A percentile compares a stretch with the other conserved stretches of the same genome.
phyloP scores from a whole-genome alignment of 345 rosid genomes.

The Turnera subulata region DNA sequence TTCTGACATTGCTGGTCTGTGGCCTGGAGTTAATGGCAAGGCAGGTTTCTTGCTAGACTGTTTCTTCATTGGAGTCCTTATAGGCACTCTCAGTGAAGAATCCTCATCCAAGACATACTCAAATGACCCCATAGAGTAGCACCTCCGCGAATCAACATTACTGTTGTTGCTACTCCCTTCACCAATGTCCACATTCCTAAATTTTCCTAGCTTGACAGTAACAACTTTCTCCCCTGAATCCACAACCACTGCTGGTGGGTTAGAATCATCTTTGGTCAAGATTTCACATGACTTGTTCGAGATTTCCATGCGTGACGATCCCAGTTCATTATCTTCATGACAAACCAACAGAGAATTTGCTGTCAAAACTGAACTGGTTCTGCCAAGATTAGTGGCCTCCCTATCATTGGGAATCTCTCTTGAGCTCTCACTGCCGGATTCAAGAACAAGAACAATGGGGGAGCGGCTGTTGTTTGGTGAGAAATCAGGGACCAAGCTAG shows the following conservation, averaged over 20 bases:
- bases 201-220: constrained; percentile 86
- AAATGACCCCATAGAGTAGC: constrained; percentile 96
- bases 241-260: constrained; percentile 16
- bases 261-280: constrained; percentile 24
- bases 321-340: constrained; percentile 34
- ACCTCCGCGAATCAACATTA: constrained; percentile 64
- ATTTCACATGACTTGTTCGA: constrained; percentile 36
- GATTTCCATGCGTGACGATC: constrained; percentile 38
- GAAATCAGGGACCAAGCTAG: constrained; percentile 64
- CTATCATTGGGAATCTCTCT: constrained; percentile 57
- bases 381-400: constrained; percentile 31
- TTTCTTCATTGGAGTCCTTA: constrained; percentile 59
- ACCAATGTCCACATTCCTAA: constrained; percentile 58
- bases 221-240: constrained; percentile 64
- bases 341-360: constrained; percentile 43
- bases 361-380: constrained; percentile 36
- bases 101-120: constrained; percentile 89
- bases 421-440: constrained; percentile 85
- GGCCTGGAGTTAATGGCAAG: constrained; percentile 56
- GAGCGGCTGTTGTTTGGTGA: constrained; percentile 41
- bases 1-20: constrained; percentile 60
- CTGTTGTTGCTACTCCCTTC: constrained; percentile 43
- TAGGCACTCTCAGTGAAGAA: constrained; percentile 68
- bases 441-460: constrained; percentile 75
- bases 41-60: constrained; percentile 44